phyloP scores from a whole-genome alignment of 2,329 filamentous ascomycete species.

The Talaromyces sp. region DNA sequence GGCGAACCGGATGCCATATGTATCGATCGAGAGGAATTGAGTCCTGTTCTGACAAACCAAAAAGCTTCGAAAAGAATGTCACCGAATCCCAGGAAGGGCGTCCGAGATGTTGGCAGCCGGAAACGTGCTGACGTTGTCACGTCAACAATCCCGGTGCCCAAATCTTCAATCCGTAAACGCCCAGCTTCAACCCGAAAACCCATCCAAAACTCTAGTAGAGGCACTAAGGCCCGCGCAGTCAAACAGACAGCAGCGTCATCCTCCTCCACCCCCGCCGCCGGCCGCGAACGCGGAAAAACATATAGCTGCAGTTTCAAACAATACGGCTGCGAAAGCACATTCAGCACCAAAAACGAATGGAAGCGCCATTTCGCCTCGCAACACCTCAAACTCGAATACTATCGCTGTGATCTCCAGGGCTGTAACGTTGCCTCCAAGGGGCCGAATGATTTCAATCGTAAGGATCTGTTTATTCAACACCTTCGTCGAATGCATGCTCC shows the following conservation, averaged over 20 bases:
- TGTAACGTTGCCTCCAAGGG: constrained; percentile 46
- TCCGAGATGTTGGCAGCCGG: background rate
- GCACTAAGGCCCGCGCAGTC: background rate
- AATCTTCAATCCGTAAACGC: constrained; percentile 6
- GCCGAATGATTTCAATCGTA: constrained; percentile 76
- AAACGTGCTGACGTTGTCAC: background rate
- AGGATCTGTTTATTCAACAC: constrained; percentile 88
- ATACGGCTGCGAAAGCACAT: constrained; percentile 70
- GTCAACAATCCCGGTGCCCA: background rate
- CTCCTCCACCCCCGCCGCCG: background rate
- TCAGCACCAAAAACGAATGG: constrained; percentile 89
- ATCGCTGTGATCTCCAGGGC: constrained; percentile 66
- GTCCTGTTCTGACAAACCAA: background rate
- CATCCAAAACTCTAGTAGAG: constrained; percentile 2
- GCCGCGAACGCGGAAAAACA: background rate
- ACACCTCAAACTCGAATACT: constrained; percentile 71
- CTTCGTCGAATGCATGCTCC: constrained; percentile 77
- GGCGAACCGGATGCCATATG: constrained; percentile 9
- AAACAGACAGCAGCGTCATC: background rate
- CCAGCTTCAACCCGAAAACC: background rate
- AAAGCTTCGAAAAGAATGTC: background rate
- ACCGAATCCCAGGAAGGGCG: constrained; percentile 1
- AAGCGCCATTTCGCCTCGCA: constrained; percentile 81
- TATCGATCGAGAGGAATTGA: background rate
- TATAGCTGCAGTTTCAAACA: constrained; percentile 75